Percentiles rank a stretch among this genome's conserved stretches.
Evolutionary conservation across 2,329 filamentous ascomycete species (phyloP).

Genomic region (Trichophyton verrucosum): DNA sequence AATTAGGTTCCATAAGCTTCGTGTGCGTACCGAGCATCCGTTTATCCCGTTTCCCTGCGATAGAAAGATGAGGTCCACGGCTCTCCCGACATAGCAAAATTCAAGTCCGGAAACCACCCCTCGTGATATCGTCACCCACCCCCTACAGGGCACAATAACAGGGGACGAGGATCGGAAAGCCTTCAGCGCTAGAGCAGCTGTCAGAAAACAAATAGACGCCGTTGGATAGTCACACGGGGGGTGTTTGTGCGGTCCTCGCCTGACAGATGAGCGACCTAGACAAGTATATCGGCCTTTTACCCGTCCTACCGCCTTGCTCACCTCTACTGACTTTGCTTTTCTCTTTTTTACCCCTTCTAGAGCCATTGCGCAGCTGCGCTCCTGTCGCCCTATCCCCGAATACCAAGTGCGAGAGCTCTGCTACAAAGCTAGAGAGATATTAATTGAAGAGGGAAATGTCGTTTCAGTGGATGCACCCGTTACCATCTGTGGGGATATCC

Average conservation of each 20-base stretch:
- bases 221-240: neutral
- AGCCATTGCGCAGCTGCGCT: conserved; percentile 87
- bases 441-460: conserved; percentile 99
- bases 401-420: conserved; percentile 90
- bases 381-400: conserved; percentile 92
- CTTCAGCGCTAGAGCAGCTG: neutral
- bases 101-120: neutral
- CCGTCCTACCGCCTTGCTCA: neutral
- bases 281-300: conserved; percentile 44
- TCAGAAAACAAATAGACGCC: neutral
- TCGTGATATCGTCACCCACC: neutral
- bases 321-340: neutral
- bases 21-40: neutral
- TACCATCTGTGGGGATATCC: conserved; percentile 97
- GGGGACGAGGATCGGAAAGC: neutral
- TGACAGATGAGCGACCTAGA: conserved; percentile 78
- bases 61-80: conserved; percentile 5
- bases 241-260: conserved; percentile 13
- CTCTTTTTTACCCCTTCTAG: conserved; percentile 35
- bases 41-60: neutral
- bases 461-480: conserved; percentile 92
- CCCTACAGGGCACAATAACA: neutral
- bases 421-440: conserved; percentile 93
- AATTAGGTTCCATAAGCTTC: neutral
- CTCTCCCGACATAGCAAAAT: conserved; percentile 5